phyloP scores from a whole-genome alignment of 2,329 filamentous ascomycete genomes.

The Sporothrix variecibatus region DNA sequence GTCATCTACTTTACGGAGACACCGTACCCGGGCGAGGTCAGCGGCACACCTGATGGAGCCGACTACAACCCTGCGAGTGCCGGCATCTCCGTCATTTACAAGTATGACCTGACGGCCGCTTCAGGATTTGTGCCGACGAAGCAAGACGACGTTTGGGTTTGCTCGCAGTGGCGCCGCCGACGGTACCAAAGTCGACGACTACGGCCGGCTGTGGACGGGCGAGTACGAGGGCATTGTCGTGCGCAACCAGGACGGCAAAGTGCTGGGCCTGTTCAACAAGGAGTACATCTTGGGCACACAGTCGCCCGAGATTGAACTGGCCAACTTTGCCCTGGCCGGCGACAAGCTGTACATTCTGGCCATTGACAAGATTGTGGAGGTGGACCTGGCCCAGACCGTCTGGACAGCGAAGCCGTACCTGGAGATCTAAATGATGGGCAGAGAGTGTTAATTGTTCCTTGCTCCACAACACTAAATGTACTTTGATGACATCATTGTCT shows the following conservation, averaged over 20 bases:
- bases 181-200: not conserved
- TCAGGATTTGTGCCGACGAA: not conserved
- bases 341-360: not conserved
- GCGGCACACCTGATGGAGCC: not conserved
- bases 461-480: too few species aligned
- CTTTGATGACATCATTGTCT: too few species aligned
- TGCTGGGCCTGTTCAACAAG: not conserved
- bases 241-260: not conserved
- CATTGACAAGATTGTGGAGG: not conserved
- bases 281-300: not conserved
- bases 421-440: not conserved
- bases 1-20: not conserved
- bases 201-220: constrained; percentile 1
- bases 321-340: not conserved
- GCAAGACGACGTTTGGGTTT: not conserved
- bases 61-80: not conserved
- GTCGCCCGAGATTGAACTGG: not conserved
- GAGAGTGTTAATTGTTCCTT: too few species aligned
- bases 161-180: not conserved
- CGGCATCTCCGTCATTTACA: not conserved
- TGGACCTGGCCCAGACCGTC: not conserved
- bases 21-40: not conserved
- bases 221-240: not conserved
- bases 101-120: not conserved
- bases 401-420: not conserved